Conservation (phyloP, 805 yeast genomes). For the Pichia ethanolica region DNA sequence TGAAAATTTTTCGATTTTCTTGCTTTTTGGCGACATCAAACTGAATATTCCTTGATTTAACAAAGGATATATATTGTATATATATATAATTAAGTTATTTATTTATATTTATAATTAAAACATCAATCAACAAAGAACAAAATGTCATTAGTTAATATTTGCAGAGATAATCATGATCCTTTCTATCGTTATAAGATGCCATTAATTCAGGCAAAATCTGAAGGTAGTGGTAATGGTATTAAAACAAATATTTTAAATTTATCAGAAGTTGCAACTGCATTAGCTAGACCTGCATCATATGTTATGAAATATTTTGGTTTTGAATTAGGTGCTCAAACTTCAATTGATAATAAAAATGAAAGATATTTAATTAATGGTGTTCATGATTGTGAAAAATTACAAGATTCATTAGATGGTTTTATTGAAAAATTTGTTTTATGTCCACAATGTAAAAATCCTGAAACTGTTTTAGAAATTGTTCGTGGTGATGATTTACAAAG, state of each 20-base stretch:
- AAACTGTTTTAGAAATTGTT: constrained; percentile 81
- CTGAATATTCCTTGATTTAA: too few relatives aligned
- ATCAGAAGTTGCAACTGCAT: constrained; percentile 88
- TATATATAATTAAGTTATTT: too few relatives aligned
- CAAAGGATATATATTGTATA: too few relatives aligned
- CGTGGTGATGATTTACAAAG: constrained; percentile 69
- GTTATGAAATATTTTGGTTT: constrained; percentile 92
- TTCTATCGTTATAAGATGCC: constrained; percentile 99
- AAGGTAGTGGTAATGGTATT: constrained; percentile 99
- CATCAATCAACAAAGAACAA: neutral
- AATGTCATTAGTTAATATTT: constrained; percentile 86
- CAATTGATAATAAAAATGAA: constrained; percentile 70
- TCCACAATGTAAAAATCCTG: constrained; percentile 94
- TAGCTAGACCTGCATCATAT: constrained; percentile 88
- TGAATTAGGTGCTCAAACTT: constrained; percentile 95
- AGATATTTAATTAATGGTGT: constrained; percentile 91
- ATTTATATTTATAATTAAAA: too few relatives aligned
- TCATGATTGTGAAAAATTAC: constrained; percentile 84
- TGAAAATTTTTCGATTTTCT: neutral
- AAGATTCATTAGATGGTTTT: constrained; percentile 91
- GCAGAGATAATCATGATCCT: constrained; percentile 96
- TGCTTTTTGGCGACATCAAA: neutral
- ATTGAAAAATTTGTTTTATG: constrained; percentile 89
- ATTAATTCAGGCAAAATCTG: constrained; percentile 90
- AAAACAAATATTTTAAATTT: constrained; percentile 89